A percentile compares a stretch with the other conserved stretches of the same genome.
phyloP scores from a whole-genome alignment of 305 asterid species.

The Vinca major region DNA sequence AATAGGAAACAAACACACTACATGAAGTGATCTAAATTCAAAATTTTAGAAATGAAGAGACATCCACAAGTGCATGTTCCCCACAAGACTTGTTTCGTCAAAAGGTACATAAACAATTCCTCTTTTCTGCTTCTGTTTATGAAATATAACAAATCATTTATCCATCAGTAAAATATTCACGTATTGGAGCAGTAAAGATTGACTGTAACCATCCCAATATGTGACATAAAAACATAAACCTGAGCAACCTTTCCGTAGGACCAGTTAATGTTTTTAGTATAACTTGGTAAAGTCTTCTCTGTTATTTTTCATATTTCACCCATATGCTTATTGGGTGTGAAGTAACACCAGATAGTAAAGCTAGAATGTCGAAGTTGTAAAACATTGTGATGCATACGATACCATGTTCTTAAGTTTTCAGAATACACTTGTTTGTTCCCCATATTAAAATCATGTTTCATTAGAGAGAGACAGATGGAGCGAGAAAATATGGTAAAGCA shows the following conservation, averaged over 20 bases:
- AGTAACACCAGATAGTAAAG: slow-evolving; percentile 2
- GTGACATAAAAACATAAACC: background rate
- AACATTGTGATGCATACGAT: background rate
- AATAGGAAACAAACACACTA: background rate
- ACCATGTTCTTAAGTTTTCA: background rate
- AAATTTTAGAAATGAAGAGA: background rate
- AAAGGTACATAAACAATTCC: background rate
- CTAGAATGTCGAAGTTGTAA: background rate
- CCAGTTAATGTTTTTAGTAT: background rate
- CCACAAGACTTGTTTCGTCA: background rate
- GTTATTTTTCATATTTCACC: background rate
- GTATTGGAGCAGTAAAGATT: background rate
- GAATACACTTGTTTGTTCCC: background rate
- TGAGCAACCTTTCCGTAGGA: background rate
- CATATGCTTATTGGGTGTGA: background rate
- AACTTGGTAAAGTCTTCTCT: background rate
- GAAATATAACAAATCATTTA: background rate
- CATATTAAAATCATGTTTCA: background rate
- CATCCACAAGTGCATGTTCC: background rate
- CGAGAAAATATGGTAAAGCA: background rate
- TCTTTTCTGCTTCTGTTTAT: background rate
- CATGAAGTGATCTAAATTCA: background rate
- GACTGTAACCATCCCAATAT: background rate
- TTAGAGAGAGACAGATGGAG: background rate
- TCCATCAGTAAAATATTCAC: background rate